These are phyloP conservation scores for Leccinum boreale DNA, from an alignment of 768 basidiomycete genomes.

Conservation along the genomic window DNA sequence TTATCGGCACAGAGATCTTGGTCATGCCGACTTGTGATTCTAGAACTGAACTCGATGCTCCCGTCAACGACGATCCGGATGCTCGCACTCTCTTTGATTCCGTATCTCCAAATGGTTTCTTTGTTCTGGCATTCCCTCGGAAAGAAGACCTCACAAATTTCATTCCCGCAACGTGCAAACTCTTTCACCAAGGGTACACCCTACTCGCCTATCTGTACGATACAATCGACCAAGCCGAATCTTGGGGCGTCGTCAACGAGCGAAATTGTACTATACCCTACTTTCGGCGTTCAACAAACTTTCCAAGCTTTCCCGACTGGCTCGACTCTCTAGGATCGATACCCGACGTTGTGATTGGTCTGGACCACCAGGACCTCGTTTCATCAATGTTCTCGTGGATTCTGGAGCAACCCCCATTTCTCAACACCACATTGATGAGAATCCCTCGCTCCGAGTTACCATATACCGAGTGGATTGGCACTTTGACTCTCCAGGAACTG, in stretches of 20 bases:
- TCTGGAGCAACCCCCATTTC: slow-evolving; percentile 20
- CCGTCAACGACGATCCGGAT: not conserved
- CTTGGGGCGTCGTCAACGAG: slow-evolving; percentile 4
- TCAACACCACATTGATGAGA: slow-evolving; percentile 36
- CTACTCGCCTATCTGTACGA: slow-evolving; percentile 33
- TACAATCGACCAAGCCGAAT: not conserved
- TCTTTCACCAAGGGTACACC: slow-evolving; percentile 30
- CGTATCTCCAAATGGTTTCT: slow-evolving; percentile 17
- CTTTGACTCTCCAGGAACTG: slow-evolving; percentile 52
- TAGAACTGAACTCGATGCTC: not conserved
- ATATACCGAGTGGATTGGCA: slow-evolving; percentile 59
- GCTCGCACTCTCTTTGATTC: not conserved
- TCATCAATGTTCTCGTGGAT: slow-evolving; percentile 19
- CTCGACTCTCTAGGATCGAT: slow-evolving; percentile 23
- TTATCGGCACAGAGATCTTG: slow-evolving; percentile 21
- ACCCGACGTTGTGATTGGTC: slow-evolving; percentile 35
- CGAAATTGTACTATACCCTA: slow-evolving; percentile 18
- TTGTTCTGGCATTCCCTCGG: slow-evolving; percentile 36
- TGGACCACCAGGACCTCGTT: slow-evolving; percentile 30
- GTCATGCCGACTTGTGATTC: not conserved
- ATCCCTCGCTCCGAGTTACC: slow-evolving; percentile 49
- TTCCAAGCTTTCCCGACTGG: slow-evolving; percentile 28
- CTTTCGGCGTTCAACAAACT: slow-evolving; percentile 12
- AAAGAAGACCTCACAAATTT: slow-evolving; percentile 34
- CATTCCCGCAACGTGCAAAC: slow-evolving; percentile 35